These are phyloP conservation scores for Zizania latifolia DNA, from an alignment of 176 grass and related monocot genomes.

Conservation along the genomic window DNA sequence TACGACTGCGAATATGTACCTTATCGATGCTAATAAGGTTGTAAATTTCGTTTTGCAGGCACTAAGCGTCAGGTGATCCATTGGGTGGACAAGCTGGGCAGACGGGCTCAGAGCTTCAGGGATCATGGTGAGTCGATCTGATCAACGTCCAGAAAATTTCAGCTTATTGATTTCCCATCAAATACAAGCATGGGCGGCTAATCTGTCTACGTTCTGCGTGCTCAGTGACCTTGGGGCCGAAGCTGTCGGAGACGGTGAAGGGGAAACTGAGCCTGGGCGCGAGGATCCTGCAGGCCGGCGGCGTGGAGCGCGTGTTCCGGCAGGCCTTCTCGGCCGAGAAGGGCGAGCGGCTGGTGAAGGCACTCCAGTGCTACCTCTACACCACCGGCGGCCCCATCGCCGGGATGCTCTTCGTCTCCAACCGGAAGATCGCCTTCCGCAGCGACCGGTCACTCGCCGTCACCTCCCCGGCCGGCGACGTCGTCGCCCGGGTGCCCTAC, in stretches of 20 bases:
- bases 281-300: slow-evolving; percentile 69
- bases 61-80: slow-evolving; percentile 47
- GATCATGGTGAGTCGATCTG: slow-evolving; percentile 56
- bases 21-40: neutral
- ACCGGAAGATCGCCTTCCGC: slow-evolving; percentile 67
- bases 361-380: slow-evolving; percentile 82
- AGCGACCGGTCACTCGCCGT: slow-evolving; percentile 70
- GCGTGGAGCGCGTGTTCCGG: slow-evolving; percentile 67
- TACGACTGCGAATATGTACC: neutral
- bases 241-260: slow-evolving; percentile 73
- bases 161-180: too few species aligned
- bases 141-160: neutral
- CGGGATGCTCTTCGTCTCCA: slow-evolving; percentile 87
- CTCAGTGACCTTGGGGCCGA: slow-evolving; percentile 66
- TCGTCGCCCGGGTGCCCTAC: slow-evolving; percentile 61
- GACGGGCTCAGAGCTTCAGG: slow-evolving; percentile 47
- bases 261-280: slow-evolving; percentile 69
- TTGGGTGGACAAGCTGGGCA: slow-evolving; percentile 57
- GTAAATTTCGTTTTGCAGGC: neutral
- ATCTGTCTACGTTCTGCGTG: neutral
- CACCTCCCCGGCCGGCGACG: slow-evolving; percentile 43
- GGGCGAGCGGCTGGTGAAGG: slow-evolving; percentile 62
- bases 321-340: slow-evolving; percentile 51
- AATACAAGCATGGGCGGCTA: neutral
- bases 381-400: slow-evolving; percentile 80